Conservation (phyloP, 768 basidiomycete genomes). For the Candolleomyces efflorescens region DNA sequence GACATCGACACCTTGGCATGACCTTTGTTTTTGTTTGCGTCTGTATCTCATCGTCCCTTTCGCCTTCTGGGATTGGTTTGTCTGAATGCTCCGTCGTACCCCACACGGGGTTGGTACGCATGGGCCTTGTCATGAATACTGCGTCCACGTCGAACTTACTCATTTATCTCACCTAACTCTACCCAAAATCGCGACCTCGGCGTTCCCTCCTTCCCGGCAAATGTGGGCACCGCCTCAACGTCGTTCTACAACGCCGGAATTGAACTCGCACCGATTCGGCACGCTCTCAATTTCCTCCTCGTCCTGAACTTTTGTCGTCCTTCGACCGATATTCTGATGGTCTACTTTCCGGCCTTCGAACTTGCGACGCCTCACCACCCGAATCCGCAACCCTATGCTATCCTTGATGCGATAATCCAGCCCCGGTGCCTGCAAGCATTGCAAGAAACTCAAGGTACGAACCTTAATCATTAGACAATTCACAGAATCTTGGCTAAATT, state of each 20-base stretch:
- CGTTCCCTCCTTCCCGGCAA: not conserved
- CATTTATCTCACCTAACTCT: not conserved
- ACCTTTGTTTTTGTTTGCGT: too few relatives aligned
- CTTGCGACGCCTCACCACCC: not conserved
- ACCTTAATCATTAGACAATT: slow-evolving; percentile 7
- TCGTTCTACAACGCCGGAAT: not conserved
- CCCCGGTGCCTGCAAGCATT: slow-evolving; percentile 79
- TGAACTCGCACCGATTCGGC: not conserved
- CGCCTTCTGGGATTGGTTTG: too few relatives aligned
- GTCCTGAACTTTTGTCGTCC: not conserved
- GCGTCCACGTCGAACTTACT: not conserved
- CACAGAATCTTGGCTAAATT: not conserved
- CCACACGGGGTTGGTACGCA: not conserved
- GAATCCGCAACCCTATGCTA: not conserved
- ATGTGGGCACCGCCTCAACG: not conserved
- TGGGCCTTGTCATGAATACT: not conserved
- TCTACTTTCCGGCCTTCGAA: not conserved
- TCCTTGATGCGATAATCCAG: slow-evolving; percentile 30
- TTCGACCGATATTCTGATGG: not conserved
- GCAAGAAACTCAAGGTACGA: slow-evolving; percentile 83
- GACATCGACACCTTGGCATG: too few relatives aligned
- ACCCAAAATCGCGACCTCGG: not conserved
- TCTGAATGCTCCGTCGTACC: too few relatives aligned
- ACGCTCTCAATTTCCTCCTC: not conserved
- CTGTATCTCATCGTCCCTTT: too few relatives aligned